These are phyloP conservation scores for Cyclotella cryptica DNA, from an alignment of 108 stramenopile species.

Conservation along the genomic window DNA sequence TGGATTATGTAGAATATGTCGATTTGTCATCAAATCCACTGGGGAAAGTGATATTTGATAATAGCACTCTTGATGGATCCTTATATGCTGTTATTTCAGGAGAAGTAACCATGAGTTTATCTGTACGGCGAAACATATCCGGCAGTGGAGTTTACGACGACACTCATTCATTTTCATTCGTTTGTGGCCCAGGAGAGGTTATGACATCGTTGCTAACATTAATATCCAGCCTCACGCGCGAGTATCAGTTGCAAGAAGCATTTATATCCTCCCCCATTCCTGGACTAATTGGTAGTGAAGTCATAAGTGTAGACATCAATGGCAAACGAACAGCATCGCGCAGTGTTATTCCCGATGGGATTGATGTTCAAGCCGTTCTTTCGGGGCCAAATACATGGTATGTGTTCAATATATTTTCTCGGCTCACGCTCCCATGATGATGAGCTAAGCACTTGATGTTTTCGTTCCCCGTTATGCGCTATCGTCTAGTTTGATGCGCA, in stretches of 20 bases:
- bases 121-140: not conserved
- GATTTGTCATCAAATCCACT: conserved; percentile 22
- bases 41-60: conserved; percentile 35
- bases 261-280: conserved; percentile 9
- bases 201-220: conserved; percentile 55
- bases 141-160: conserved; percentile 3
- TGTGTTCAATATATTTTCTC: no score
- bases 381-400: conserved; percentile 27
- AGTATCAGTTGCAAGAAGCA: conserved; percentile 32
- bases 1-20: conserved; percentile 47
- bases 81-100: conserved; percentile 57
- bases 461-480: no score
- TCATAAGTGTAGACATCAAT: conserved; percentile 9
- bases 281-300: conserved; percentile 11
- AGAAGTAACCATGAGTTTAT: conserved; percentile 33
- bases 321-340: not conserved
- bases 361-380: conserved; percentile 40
- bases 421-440: no score
- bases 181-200: conserved; percentile 46
- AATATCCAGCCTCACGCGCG: conserved; percentile 46
- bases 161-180: conserved; percentile 32
- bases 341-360: conserved; percentile 8
- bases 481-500: conserved; percentile 28
- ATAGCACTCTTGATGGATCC: conserved; percentile 54
- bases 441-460: no score